Evolutionary conservation across 768 basidiomycete species (phyloP).

Genomic region (Russula abietina): DNA sequence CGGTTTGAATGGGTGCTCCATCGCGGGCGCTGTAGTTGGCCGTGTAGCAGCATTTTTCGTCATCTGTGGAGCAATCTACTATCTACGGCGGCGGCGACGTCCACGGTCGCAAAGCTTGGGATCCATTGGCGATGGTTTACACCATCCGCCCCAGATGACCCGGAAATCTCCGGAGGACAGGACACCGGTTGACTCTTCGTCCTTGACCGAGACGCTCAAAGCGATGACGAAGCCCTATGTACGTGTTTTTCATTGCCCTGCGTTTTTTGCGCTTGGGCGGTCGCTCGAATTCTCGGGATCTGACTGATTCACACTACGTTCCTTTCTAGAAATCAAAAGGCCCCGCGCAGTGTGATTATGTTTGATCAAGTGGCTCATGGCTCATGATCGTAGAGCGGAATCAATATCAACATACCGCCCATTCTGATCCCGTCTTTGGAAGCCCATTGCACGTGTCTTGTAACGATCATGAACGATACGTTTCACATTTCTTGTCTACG

Average conservation of each 20-base stretch:
- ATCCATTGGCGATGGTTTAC: neutral
- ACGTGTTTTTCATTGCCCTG: neutral
- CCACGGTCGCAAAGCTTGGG: neutral
- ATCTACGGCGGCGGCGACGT: neutral
- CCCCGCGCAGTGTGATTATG: neutral
- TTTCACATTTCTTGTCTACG: too few species aligned
- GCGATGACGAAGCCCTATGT: neutral
- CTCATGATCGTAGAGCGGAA: neutral
- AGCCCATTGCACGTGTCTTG: neutral
- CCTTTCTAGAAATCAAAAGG: neutral
- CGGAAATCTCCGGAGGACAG: neutral
- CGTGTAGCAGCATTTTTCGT: neutral
- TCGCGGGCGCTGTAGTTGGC: neutral
- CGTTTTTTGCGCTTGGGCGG: neutral
- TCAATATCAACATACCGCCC: neutral
- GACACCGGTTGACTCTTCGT: neutral
- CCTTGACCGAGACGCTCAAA: neutral
- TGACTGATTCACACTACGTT: neutral
- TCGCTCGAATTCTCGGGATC: neutral
- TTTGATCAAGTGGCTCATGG: neutral
- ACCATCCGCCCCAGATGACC: neutral
- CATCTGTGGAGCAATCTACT: neutral
- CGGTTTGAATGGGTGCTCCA: neutral
- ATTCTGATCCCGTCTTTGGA: neutral
- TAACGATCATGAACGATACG: too few species aligned